Base-by-base conservation (phyloP, 257 asterid species). In the Capsicum baccatum region DNA sequence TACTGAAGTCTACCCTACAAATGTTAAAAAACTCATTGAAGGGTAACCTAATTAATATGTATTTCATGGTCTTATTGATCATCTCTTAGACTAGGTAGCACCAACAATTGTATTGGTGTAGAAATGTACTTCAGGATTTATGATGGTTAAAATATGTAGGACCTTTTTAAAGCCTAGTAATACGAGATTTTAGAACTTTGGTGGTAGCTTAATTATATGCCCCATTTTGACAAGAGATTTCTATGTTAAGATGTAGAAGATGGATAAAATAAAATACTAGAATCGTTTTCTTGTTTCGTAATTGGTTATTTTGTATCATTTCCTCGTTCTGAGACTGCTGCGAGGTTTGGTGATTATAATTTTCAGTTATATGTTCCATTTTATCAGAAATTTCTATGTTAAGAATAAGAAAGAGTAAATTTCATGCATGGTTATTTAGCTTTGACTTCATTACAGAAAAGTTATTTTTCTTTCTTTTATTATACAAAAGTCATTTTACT, bases 1-100 rank as follows among this genome's bases (percentile, higher is more conserved):
- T 60, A 13, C 81, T 62, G 97, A 93, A 84, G 94, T 92, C 42
- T 90, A 88, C 82, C 98, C 98, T 56, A 90, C 88, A 4, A 94
- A 89, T 87, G 88, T 94, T 67, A 88, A 79, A 84, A 73, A 73
- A 71, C 94, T 93, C 76, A 85, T 90, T 0, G 17, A 81, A 78
- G 55, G 87, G 50, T 92, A 79, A 74, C 3, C 11, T 55, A 5
- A 55, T 55, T 12, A 12, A 55, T 12, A 62, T 58, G 74, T 64
- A 16, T 39, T 62, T 64, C 17, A 11, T 26, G 44, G 21, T 63
- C 17, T 5, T 21, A 10, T 2, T 11, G 4, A 10, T 54, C 6
- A 21, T 33, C n/a, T 66, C 48, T 66, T 35, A 35, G 50, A 67
- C 21, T 13, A 66, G 42, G 5, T 33, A 5, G 48, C 17, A 66